These are phyloP conservation scores for Penicillium longicatenatum DNA, from an alignment of 495 filamentous ascomycete genomes.

Conservation along the genomic window DNA sequence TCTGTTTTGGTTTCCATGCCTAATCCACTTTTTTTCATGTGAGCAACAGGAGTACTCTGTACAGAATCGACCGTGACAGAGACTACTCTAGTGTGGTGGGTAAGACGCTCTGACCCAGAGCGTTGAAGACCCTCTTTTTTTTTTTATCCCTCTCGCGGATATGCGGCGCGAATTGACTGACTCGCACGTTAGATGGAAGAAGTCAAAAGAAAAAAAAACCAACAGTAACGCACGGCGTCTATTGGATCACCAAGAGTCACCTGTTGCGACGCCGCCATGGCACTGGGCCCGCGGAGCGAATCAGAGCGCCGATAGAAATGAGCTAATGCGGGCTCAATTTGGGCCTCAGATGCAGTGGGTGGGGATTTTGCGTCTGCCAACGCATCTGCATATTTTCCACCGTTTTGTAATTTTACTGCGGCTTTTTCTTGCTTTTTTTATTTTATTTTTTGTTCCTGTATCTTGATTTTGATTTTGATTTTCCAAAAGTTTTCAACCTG, in stretches of 20 bases:
- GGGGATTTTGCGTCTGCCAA: constrained; percentile 22
- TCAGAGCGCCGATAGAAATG: constrained; percentile 21
- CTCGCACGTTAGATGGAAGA: constrained; percentile 7
- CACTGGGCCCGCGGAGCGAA: constrained; percentile 20
- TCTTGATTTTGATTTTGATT: too few relatives aligned
- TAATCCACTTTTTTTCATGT: constrained; percentile 5
- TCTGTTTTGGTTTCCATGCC: constrained; percentile 15
- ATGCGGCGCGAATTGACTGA: not conserved
- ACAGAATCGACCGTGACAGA: not conserved
- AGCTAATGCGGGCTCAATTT: constrained; percentile 33
- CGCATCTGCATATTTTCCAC: constrained; percentile 20
- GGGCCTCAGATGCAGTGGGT: constrained; percentile 16
- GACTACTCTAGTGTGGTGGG: not conserved
- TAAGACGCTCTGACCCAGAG: constrained; percentile 7
- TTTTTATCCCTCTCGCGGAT: not conserved
- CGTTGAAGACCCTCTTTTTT: constrained; percentile 8
- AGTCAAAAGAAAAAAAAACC: constrained; percentile 22
- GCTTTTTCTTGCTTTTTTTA: not conserved
- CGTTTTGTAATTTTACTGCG: constrained; percentile 9
- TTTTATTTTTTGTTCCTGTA: not conserved
- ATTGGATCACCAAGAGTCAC: constrained; percentile 32
- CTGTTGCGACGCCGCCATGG: constrained; percentile 30
- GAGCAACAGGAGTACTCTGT: not conserved
- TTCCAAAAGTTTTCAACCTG: too few relatives aligned
- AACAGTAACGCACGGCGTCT: constrained; percentile 34